Conservation (phyloP, 257 asterid genomes). For the Solanum rostratum region DNA sequence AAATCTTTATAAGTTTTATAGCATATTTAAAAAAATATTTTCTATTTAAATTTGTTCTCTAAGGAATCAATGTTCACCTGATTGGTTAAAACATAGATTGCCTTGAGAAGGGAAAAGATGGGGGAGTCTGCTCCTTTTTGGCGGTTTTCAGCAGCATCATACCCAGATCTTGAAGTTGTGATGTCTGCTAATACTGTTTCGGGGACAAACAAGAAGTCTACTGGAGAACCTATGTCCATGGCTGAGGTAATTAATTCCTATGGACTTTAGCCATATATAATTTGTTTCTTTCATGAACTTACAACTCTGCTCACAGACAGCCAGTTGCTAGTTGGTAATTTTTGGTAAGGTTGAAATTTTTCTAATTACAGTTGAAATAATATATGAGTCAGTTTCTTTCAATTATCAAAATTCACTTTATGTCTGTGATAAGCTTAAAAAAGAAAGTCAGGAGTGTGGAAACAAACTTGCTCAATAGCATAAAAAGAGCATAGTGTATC, state of each 20-base stretch:
- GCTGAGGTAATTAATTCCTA: slow-evolving; percentile 39
- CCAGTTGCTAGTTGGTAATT: background rate
- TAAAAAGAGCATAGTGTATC: background rate
- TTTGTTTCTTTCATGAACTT: background rate
- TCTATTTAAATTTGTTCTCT: background rate
- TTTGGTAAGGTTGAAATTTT: background rate
- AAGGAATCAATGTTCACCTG: background rate
- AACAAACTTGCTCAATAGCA: background rate
- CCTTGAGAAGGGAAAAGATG: slow-evolving; percentile 93
- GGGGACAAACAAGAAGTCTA: slow-evolving; percentile 15
- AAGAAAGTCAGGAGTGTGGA: background rate
- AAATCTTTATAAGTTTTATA: background rate
- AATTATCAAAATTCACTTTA: background rate
- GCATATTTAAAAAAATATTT: background rate
- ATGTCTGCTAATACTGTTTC: slow-evolving; percentile 37
- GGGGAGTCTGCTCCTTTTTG: slow-evolving; percentile 98
- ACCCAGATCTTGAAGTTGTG: slow-evolving; percentile 85
- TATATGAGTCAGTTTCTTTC: background rate
- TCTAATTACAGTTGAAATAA: background rate
- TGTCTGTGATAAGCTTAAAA: background rate
- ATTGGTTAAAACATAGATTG: slow-evolving; percentile 46
- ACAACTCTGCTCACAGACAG: background rate
- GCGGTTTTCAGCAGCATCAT: slow-evolving; percentile 96
- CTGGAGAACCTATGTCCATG: slow-evolving; percentile 41
- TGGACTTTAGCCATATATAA: background rate